Evolutionary conservation across 192 early-diverging fungal genomes (phyloP), one percentile per base, ranked within the genome.

Genomic region (Anaeromyces robustus): DNA sequence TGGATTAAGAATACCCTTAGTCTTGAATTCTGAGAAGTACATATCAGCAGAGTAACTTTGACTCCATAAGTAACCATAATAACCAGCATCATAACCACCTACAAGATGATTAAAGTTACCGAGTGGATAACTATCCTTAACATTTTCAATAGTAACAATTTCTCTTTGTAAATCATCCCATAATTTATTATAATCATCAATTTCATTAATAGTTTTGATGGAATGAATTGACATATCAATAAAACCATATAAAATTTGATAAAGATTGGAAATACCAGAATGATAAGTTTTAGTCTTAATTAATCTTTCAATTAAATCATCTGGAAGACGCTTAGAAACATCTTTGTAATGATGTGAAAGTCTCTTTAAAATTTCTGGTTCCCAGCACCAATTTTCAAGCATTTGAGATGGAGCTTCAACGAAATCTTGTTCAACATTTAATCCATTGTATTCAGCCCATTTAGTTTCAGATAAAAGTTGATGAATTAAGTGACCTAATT

Each of bases 351-450:
- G 94, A 80, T 88, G 86, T 39, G 92, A 88, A 77, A 92, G 85
- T 30, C 83, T 80, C 52, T 87, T 29, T 9, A 87, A 81, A 77
- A 85, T 85, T 52, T 78, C 39, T 2, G 34, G 29, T 29, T 87
- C 82, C 86, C 86, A 87, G 77, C 85, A 87, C 86, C 86, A 87
- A 86, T 94, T 96, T 85, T 95, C 95, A 30, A 95, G 89, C 95
- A 96, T 94, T 89, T 95, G 94, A 34, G 92, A 92, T 17, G 95
- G 95, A 29, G 92, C 93, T 87, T 96, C 95, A 30, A 96, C 92
- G 88, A 96, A 96, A 84, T 96, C 95, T 78, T 89, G 84, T 79
- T 94, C 93, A 68, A 92, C 87, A 68, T 85, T 85, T n/a, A 92
- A 93, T 77, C 94, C 94, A 52, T 94, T 92, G 82, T 94, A 93